Base-by-base conservation (phyloP, 208 protist species). In the Kentomonas sorsogonicus region DNA sequence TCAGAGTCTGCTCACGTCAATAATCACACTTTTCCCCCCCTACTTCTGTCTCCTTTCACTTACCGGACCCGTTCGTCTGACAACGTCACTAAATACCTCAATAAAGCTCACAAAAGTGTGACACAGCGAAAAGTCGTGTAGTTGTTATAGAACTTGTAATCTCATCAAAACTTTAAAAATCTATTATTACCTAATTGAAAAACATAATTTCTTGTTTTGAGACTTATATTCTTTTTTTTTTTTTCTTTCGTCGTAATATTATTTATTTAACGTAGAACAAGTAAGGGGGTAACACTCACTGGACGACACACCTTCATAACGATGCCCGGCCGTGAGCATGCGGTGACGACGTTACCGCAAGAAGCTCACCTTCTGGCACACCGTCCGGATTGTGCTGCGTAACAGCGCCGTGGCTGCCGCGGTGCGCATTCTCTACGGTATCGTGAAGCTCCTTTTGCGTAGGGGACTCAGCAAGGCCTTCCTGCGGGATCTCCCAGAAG, bases 371-470 rank as follows among this genome's bases (percentile, higher is more conserved):
- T 50, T 63, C 2, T 52, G 57, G 1, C 79, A 80, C 63, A 81
- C 74, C 1, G 40, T 81, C 20, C 74, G 72, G 22, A 68, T 82
- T 57, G 62, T 79, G 4, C 46, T 79, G n/a, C 63, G 77, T n/a
- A 94, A 94, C 56, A 71, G 73, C 18, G 16, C 88, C 15, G 83
- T 75, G 40, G 79, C 83, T 0, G 73, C 75, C 1, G 57, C 84
- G 16, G 77, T 63, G 10, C 74, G 83, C 16, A 55, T 94, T 45
- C 15, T 82, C 38, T 40, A 89, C 39, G 83, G 87, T 25, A 55
- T 94, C 9, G 31, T 89, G 13, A 94, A 90, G 43, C 65, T 62
- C 2, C 20, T 91, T 7, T 74, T 69, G 18, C 83, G 79, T 52
- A 44, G 66, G 22, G 87, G 83, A 2, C 20, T 90, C 15, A 41